Base-by-base conservation (phyloP, 2,329 filamentous ascomycete genomes). In the Sporothrix inflata region DNA sequence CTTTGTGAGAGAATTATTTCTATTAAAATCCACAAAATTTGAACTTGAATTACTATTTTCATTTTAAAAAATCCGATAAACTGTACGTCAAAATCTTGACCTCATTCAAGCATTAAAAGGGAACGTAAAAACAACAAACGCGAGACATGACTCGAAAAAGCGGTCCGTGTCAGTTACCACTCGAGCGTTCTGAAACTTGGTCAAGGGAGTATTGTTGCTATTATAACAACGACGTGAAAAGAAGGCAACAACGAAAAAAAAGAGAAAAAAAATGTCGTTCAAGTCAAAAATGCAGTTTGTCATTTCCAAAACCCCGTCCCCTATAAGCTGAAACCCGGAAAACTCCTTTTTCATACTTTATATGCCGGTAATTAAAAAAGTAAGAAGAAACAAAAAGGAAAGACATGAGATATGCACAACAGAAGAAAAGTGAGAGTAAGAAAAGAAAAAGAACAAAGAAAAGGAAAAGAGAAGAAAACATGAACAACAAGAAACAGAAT, bases 251-350 rank as follows among this genome's bases (percentile, higher is more conserved):
- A 45, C n/a, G 16, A 21, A 45, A 30, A 19, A 69, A 27, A 66
- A 7, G 30, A 14, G 19, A 69, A 27, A 66, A 7, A 30, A 14
- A 19, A 12, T 14, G 19, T 21, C 19, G 45, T 38, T 38, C 16
- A 40, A 5, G 21, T n/a, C n/a, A 69, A 30, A 57, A 57, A 27
- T 11, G 21, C 66, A 57, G 47, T 40, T 55, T 60, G 51, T 69
- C 51, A 69, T 60, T 45, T 42, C 65, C 45, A 57, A 55, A 57
- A 38, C 67, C 67, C 47, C 24, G 5, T 45, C 67, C 38, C 67
- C 67, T 69, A 14, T 8, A 67, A 67, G 65, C 67, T 69, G 67
- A 47, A 71, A 71, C 69, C 69, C 69, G 34, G 8, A 51, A 42
- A 71, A 53, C 47, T 53, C 65, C 66, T 53, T 47, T 63, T 45